phyloP scores from a whole-genome alignment of 1,284 basidiomycete genomes.

The Vanrija sp. region DNA sequence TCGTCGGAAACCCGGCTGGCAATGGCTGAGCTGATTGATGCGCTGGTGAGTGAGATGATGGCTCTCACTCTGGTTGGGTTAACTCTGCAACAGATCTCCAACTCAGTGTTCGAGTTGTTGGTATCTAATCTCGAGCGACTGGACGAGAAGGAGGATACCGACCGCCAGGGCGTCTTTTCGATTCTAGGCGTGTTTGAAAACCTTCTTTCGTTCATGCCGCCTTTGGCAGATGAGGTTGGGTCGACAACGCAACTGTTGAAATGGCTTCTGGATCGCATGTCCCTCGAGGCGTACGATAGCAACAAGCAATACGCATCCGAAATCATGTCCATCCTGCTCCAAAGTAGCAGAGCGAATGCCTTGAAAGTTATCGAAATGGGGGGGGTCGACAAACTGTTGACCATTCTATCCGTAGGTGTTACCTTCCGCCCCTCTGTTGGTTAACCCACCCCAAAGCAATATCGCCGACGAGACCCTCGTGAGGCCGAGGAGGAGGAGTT shows the following conservation, averaged over 20 bases:
- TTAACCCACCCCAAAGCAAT: constrained; percentile 60
- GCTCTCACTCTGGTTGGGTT: neutral
- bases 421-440: neutral
- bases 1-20: constrained; percentile 44
- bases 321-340: constrained; percentile 81
- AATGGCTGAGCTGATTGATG: constrained; percentile 67
- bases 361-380: constrained; percentile 62
- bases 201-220: constrained; percentile 75
- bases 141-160: constrained; percentile 72
- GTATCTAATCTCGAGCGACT: constrained; percentile 82
- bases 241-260: constrained; percentile 67
- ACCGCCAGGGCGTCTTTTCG: constrained; percentile 85
- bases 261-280: constrained; percentile 79
- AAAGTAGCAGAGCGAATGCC: constrained; percentile 64
- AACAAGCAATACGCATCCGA: constrained; percentile 85
- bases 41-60: constrained; percentile 58
- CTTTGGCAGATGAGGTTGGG: constrained; percentile 65
- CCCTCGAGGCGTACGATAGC: constrained; percentile 67
- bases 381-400: constrained; percentile 74
- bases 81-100: constrained; percentile 59
- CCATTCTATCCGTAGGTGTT: constrained; percentile 69
- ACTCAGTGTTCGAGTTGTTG: constrained; percentile 79
- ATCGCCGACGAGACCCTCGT: constrained; percentile 71
- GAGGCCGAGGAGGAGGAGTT: constrained; percentile 91
- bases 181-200: constrained; percentile 94